These are phyloP conservation scores for Solanum pinnatisectum DNA, from an alignment of 257 asterid species.

Conservation along the genomic window DNA sequence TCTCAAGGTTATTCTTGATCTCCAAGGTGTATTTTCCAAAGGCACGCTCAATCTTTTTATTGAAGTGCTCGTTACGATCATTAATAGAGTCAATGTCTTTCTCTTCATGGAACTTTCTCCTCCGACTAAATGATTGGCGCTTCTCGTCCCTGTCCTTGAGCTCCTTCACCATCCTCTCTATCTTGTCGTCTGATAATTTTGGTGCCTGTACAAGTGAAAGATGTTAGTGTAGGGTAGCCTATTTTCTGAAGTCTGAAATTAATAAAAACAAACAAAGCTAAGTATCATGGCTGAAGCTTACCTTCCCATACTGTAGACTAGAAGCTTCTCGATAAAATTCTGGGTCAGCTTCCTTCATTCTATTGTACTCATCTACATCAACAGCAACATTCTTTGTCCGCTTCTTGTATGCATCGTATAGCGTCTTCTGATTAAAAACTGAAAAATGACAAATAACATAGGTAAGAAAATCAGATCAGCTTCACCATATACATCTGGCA, in stretches of 20 bases:
- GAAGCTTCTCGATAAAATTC: conserved; percentile 94
- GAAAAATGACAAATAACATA: not conserved
- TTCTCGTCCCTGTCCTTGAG: conserved; percentile 82
- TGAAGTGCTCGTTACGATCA: conserved; percentile 86
- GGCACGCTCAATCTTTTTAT: conserved; percentile 91
- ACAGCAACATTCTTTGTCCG: conserved; percentile 58
- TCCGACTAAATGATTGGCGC: conserved; percentile 74
- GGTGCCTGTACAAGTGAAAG: conserved; percentile 46
- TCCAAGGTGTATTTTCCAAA: conserved; percentile 89
- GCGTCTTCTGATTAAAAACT: conserved; percentile 84
- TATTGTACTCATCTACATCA: conserved; percentile 66
- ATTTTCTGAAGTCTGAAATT: not conserved
- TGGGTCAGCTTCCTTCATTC: conserved; percentile 82
- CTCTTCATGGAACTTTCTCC: conserved; percentile 91
- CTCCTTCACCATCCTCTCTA: conserved; percentile 88
- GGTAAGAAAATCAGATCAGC: not conserved
- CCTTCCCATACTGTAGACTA: conserved; percentile 96
- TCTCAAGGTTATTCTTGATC: conserved; percentile 94
- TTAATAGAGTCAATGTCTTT: conserved; percentile 94
- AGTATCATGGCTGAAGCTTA: conserved; percentile 2
- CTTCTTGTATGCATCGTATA: conserved; percentile 83
- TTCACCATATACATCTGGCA: not conserved
- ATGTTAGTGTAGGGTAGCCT: not conserved
- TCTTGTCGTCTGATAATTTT: conserved; percentile 53
- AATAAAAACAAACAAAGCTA: not conserved